Base-by-base conservation (phyloP, 306 rosid species). In the Rubus idaeus region DNA sequence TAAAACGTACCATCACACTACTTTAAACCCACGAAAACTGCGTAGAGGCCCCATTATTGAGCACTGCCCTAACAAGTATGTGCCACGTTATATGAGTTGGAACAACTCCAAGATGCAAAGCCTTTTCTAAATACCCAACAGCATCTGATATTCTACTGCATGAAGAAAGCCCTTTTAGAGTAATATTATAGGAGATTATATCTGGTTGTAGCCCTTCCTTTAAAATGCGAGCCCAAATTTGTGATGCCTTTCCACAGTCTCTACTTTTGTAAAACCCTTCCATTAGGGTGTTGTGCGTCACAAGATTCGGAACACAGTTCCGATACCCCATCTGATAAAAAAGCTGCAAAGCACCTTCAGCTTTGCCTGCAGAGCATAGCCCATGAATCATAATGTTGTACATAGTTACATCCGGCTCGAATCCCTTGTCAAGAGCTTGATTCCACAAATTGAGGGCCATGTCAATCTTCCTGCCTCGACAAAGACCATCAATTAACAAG, bases 271-370 rank as follows among this genome's bases (percentile, higher is more conserved):
- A 89, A 80, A 91, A 86, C 4, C 99, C 99, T 74, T 89, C 93
- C 96, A 95, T 91, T 50, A 95, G 79, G 81, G 97, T 96, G 85
- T 96, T 96, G 77, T 91, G 85, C 4, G 96, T 92, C 46, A 91
- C 94, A 78, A 92, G 91, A 85, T 91, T 89, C 51, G 91, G 89
- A 68, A 75, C 74, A 74, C 84, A 84, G 51, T 82, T 83, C 82
- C 70, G 81, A 68, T 77, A 78, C 82, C 78, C 74, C 88, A 92
- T 87, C 79, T 70, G 83, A 57, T 83, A 83, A 92, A 84, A 96
- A 70, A 92, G 84, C 83, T 81, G 87, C 85, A 89, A 50, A 64
- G 97, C 97, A 76, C 71, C 74, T 67, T 86, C 83, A 64, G 87
- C 78, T 79, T 92, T 96, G 39, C 90, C 90, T 60, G 86, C 89